Percentiles rank a stretch among this genome's conserved stretches.
phyloP scores from a whole-genome alignment of 2,329 filamentous ascomycete genomes.

The Botrytis cinerea region DNA sequence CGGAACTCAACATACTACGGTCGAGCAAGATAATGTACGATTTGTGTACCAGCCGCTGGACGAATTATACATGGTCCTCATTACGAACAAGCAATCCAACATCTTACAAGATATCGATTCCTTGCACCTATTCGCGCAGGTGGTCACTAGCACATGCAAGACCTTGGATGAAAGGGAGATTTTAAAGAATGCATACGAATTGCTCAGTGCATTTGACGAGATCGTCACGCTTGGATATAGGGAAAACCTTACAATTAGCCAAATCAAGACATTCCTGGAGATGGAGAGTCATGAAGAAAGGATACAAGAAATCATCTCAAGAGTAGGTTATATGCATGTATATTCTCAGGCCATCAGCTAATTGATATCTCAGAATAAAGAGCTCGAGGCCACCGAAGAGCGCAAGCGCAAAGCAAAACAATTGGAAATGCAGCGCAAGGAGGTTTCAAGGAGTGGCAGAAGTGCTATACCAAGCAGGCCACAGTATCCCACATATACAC shows the following conservation, averaged over 20 bases:
- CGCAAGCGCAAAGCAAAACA: conserved; percentile 98
- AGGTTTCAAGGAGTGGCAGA: conserved; percentile 77
- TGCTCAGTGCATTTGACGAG: conserved; percentile 96
- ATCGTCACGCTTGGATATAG: conserved; percentile 93
- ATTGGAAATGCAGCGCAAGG: conserved; percentile 97
- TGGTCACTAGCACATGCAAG: conserved; percentile 95
- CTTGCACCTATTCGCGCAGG: conserved; percentile 94
- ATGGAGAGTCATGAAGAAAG: conserved; percentile 99
- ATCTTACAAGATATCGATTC: conserved; percentile 99
- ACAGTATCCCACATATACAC: conserved; percentile 85
- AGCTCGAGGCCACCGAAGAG: conserved; percentile 96
- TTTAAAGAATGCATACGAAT: conserved; percentile 88
- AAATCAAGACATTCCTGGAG: conserved; percentile 98
- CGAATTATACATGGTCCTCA: conserved; percentile 99
- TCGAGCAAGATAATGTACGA: conserved; percentile 98
- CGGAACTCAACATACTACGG: conserved; percentile 94
- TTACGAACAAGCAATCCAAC: conserved; percentile 99
- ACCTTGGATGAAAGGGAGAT: conserved; percentile 96
- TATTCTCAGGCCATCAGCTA: conserved; percentile 7
- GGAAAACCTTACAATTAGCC: conserved; percentile 92
- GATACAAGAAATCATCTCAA: conserved; percentile 96
- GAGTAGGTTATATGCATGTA: conserved; percentile 54
- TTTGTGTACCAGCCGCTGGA: conserved; percentile 99
- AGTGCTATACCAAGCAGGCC: conserved; percentile 70
- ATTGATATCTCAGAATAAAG: conserved; percentile 74